Base-by-base conservation (phyloP, 345 rosid genomes). In the Mangifera indica region DNA sequence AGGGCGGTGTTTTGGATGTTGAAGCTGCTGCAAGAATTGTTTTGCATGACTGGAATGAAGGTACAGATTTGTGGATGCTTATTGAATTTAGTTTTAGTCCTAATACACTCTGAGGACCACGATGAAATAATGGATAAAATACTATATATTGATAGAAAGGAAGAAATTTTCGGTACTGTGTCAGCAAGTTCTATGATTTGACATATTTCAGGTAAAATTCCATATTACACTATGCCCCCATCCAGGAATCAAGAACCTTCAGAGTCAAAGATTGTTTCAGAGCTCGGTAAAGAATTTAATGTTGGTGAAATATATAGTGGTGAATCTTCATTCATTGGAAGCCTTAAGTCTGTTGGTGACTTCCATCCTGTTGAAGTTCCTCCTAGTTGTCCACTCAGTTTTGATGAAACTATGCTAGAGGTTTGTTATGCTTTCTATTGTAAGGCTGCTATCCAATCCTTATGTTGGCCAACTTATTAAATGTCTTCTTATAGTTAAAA, bases 11-110 rank as follows among this genome's bases (percentile, higher is more conserved):
- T 66, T 88, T 89, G 66, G 97, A 95, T 78, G 89, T 85, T 56
- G 94, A 92, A 11, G 89, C 98, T 68, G 86, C 96, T 61, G 97
- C 99, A 12, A 89, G 91, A 79, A 87, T 92, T 67, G 87, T 92
- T 74, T 83, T 95, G 81, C 98, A 85, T 65, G 96, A 92, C 82
- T 92, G 96, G 98, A 92, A 90, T 77, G 90, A 88, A 71, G 98
- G 96, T 90, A 82, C 45, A 76, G 64, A 29, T 60, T 54, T 73
- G 18, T 66, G 26, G 48, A 48, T 55, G 44, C n/a, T 51, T 70
- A 11, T 60, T 11, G 52, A 11, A 12, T 11, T 48, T 48, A 11
- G 68, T 44, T 20, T 25, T 18, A 34, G 9, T 12, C 11, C 25
- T 22, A 7, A 48, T 51, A 11, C 11, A 8, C 29, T 2, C 13